Base-by-base conservation (phyloP, 1,284 basidiomycete species). In the Mycena sp. region DNA sequence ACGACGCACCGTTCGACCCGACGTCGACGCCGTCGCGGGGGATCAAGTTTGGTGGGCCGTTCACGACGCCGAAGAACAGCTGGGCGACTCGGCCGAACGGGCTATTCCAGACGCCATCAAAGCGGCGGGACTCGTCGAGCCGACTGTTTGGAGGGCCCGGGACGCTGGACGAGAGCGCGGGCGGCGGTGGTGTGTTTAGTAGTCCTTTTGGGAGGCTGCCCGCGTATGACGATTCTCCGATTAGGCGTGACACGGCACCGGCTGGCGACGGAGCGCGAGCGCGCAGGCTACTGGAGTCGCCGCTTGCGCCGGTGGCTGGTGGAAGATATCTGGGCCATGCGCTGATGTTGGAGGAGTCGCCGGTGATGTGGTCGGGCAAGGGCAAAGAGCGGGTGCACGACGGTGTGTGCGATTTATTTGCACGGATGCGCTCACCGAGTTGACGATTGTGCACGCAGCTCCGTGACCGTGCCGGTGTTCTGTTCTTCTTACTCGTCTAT, bases 21-120 rank as follows among this genome's bases (percentile, higher is more conserved):
- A 86, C 86, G 19, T 89, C 89, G 21, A 92, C 90, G 6, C 90
- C 90, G 1, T 91, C 90, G 21, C 80, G 90, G 51, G 89, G 90
- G 4, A 85, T 90, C 67, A 84, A 78, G 69, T 85, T 90, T 64
- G 80, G 81, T 28, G 78, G 82, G 5, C 69, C 77, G 4, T 87
- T 88, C 64, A 79, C 82, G 30, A 89, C 88, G 17, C 89, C 89
- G 14, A 90, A 87, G 71, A 79, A 75, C 35, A 67, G 28, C 77
- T 84, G 84, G 83, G 73, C 79, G 3, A 71, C 74, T 26, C 75
- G 80, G 35, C 73, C 76, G 3, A 77, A 77, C 57, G 46, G 25
- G 29, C 56, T 80, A 51, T 81, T 83, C 72, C 82, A 85, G 41
- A 88, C 87, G 10, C 87, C 86, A 30, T 81, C 77, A 21, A 78